Base-by-base conservation (phyloP, 2,329 filamentous ascomycete genomes). In the Xenosphaeropsis pyriputrescens region DNA sequence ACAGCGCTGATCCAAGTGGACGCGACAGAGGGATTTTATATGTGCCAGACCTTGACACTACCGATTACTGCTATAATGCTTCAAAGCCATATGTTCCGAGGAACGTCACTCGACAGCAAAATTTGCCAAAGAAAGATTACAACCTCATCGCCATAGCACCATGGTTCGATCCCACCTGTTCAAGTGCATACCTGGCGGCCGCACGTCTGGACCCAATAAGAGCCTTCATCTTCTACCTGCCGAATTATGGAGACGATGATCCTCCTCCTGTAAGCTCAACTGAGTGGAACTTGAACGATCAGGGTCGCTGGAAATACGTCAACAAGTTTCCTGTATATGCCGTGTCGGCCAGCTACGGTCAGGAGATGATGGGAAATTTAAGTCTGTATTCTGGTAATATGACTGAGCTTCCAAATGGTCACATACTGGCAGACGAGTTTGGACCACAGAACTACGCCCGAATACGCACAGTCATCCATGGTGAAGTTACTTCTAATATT, bases 321-420 rank as follows among this genome's bases (percentile, higher is more conserved):
- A 79, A 79, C 50, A 65, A 70, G 18, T 94, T 77, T 49, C 88
- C 89, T 0, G 75, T 94, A 11, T 95, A 91, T 58, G 86, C 84
- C 31, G 64, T 96, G 13, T 72, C 85, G 0, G 76, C 81, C 6
- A 57, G 63, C 8, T 67, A 73, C 15, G 89, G 86, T 16, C 57
- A 61, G 11, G 62, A 67, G 26, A 68, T 94, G 57, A 80, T 94
- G 68, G 55, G 69, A 7, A 70, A 85, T 51, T 63, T 93, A 30
- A 72, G 75, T 30, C 60, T 71, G 17, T 95, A 94, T 56, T 93
- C 85, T 4, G 83, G 83, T 22, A 80, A 81, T 49, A 58, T 89
- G 43, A 75, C 70, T 1, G 50, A 67, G 30, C 67, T 77, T 2
- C 76, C 76, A 4, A 66, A 68, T 41, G 72, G 72, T 31, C 52